Percentiles rank a stretch among this genome's conserved stretches.
phyloP scores from a whole-genome alignment of 2,329 filamentous ascomycete species.

The Nectriaceae sp. region DNA sequence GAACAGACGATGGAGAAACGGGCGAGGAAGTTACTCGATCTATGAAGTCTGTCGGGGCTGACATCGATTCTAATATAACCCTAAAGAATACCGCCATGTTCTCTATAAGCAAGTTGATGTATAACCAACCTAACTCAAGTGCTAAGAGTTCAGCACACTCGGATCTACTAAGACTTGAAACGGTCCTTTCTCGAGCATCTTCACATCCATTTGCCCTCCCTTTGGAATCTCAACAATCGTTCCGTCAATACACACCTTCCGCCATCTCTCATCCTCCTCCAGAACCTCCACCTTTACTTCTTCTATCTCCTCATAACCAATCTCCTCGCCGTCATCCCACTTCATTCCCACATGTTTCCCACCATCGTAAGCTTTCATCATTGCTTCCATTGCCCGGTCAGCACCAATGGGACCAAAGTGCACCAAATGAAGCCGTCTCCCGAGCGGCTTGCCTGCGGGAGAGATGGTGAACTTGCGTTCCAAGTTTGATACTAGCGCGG shows the following conservation, averaged over 20 bases:
- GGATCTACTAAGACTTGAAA: slow-evolving; percentile 48
- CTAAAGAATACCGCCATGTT: not conserved
- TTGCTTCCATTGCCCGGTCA: slow-evolving; percentile 72
- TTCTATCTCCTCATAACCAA: slow-evolving; percentile 73
- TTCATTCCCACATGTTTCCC: slow-evolving; percentile 56
- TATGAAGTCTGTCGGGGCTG: too few species aligned
- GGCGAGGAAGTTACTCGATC: slow-evolving; percentile 46
- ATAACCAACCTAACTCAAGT: not conserved
- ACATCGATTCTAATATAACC: too few species aligned
- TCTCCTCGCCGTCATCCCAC: slow-evolving; percentile 57
- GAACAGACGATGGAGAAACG: slow-evolving; percentile 63
- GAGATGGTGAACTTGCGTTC: slow-evolving; percentile 84
- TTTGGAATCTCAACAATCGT: slow-evolving; percentile 75
- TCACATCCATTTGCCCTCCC: slow-evolving; percentile 71
- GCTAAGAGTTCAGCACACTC: slow-evolving; percentile 16
- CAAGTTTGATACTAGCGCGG: slow-evolving; percentile 76
- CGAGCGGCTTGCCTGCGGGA: slow-evolving; percentile 68
- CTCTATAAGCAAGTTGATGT: not conserved
- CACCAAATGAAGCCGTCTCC: slow-evolving; percentile 70
- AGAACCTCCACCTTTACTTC: slow-evolving; percentile 65
- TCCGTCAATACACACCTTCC: slow-evolving; percentile 89
- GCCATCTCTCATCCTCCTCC: slow-evolving; percentile 73
- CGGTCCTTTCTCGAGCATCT: slow-evolving; percentile 44
- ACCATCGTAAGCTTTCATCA: slow-evolving; percentile 64
- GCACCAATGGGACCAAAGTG: slow-evolving; percentile 71